Percentiles rank a stretch among this genome's conserved stretches.
phyloP scores from a whole-genome alignment of 495 filamentous ascomycete species.

The Umbilicaria muhlenbergii region DNA sequence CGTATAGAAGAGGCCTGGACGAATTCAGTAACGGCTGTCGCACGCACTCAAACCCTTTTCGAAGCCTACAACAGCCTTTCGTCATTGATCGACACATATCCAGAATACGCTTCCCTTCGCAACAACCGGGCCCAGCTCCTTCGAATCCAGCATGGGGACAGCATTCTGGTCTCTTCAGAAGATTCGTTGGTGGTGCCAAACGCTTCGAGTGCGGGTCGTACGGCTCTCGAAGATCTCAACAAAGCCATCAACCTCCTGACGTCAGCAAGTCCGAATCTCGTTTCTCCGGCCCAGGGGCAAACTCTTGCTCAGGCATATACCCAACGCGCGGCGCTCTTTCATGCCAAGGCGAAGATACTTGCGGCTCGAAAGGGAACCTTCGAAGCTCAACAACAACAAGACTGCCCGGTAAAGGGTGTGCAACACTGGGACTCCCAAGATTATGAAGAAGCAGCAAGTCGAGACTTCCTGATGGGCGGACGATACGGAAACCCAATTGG shows the following conservation, averaged over 20 bases:
- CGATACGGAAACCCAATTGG: slow-evolving; percentile 66
- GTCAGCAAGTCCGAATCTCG: slow-evolving; percentile 30
- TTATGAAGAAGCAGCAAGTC: slow-evolving; percentile 57
- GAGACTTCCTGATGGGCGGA: slow-evolving; percentile 60
- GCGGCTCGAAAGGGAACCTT: slow-evolving; percentile 10
- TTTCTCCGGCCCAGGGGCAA: slow-evolving; percentile 45
- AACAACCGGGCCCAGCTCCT: slow-evolving; percentile 65
- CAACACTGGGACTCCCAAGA: slow-evolving; percentile 24
- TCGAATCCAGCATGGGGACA: slow-evolving; percentile 32
- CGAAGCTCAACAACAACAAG: slow-evolving; percentile 3
- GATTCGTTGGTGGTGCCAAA: background rate
- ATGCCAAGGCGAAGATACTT: slow-evolving; percentile 37
- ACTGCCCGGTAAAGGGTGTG: background rate
- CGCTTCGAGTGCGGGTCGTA: background rate
- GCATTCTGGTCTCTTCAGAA: slow-evolving; percentile 29
- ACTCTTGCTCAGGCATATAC: slow-evolving; percentile 58
- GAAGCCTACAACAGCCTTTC: too few relatives aligned
- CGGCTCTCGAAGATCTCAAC: slow-evolving; percentile 42
- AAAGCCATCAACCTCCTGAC: slow-evolving; percentile 52
- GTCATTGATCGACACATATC: slow-evolving; percentile 30
- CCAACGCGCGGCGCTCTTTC: slow-evolving; percentile 58
- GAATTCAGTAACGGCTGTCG: too few relatives aligned
- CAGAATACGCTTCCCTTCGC: slow-evolving; percentile 55
- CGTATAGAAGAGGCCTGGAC: too few relatives aligned
- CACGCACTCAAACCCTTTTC: too few relatives aligned